Evolutionary conservation across 495 filamentous ascomycete species (phyloP), one percentile per base, ranked within the genome.

Genomic region (Penicillium macrosclerotiorum): DNA sequence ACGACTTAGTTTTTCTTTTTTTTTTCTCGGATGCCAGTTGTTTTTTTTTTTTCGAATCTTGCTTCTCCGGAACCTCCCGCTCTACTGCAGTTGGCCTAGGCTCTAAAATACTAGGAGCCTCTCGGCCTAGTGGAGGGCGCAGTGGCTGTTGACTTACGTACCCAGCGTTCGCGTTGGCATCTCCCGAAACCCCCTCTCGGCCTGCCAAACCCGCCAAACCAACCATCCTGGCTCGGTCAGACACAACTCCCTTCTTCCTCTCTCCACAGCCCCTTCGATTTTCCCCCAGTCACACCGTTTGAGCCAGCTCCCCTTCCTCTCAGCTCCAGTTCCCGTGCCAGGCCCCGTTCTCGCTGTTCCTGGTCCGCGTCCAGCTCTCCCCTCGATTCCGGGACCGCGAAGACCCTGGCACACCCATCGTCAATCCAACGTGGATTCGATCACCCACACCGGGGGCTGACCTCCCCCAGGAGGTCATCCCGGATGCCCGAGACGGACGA

Each of bases 391-490:
- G 26, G 38, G 33, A 46, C 44, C 32, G 26, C 29, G 35, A 51
- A 37, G 39, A 38, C 37, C 41, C 48, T 33, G 45, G 17, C 47
- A 38, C 29, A 45, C 39, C 26, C 26, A 52, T 54, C 54, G 49
- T 39, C 53, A 54, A 62, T 42, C 63, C 67, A 72, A 66, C 63
- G 69, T 69, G 69, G 69, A 71, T 70, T 66, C 55, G 62, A 65
- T 56, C 45, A 51, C 56, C 39, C 49, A 59, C 52, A 41, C 44
- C 63, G 67, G 69, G 67, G 67, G 64, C 61, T 71, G 69, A 68
- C 69, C 69, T 71, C 69, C 65, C 67, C 65, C 44, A 63, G 69
- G 69, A 69, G 69, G 69, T 73, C 67, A 69, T 70, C 65, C 67
- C 58, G 54, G 47, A 57, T 52, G 61, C 45, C 57, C 44, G 49